Evolutionary conservation across 805 yeast species (phyloP), one percentile per base, ranked within the genome.

Genomic region (Candida insectorum): DNA sequence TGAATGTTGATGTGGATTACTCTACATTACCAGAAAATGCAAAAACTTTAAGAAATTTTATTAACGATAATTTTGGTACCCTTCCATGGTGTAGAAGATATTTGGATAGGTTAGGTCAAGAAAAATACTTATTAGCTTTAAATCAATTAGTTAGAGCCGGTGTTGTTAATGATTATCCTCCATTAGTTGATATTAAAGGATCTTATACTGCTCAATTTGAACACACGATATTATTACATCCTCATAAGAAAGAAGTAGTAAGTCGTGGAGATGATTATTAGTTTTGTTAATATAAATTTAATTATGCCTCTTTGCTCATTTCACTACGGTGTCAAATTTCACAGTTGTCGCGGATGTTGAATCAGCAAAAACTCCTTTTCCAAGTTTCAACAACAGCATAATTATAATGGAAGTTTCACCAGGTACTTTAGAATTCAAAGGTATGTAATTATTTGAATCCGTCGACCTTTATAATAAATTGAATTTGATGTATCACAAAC

Each of bases 61-160:
- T 93, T 49, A 81, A 87, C 54, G 69, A 73, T 36, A 77, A 85
- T 49, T 93, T 93, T 54, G 97, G 97, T 27, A 87, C 97, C 0
- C 69, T 93, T 47, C 97, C 99, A 3, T 93, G 89, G 77, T 93
- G 98, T 66, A 81, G 97, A 48, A 73, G 99, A 50, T 93, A 93
- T 56, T 68, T 93, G 54, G 99, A 93, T 54, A 74, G 94, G 45
- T 51, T 85, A 4, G 97, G 96, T 11, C 94, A 91, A 55, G 96
- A 88, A 28, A 89, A 88, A 63, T 91, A 93, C 51, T 67, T 91
- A 37, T 68, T 85, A 48, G 96, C 95, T 5, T 73, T 93, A 59
- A 87, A 84, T 62, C 82, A 77, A 49, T 70, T 93, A 54, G 95
- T 87, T 34, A 80, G 79, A 55, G 75, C 83, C 6, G 97, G 96